Conservation (phyloP, 768 basidiomycete genomes). For the Mycena filopes region DNA sequence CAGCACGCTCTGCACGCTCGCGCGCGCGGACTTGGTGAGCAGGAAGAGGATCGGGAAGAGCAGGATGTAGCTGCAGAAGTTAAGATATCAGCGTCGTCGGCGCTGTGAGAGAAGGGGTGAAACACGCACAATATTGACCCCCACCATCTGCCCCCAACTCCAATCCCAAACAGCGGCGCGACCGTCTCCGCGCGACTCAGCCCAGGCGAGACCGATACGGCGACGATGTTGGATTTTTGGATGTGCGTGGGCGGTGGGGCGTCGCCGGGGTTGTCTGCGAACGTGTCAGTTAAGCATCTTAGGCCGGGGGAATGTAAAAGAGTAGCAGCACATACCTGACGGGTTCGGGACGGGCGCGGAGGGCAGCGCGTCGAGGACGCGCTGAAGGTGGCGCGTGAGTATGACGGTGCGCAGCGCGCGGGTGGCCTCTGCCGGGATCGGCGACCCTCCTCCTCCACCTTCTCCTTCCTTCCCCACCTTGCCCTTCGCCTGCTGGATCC, state of each 20-base stretch:
- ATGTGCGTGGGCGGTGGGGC: slow-evolving; percentile 42
- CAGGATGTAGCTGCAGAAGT: neutral
- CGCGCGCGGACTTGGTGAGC: neutral
- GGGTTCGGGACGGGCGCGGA: slow-evolving; percentile 51
- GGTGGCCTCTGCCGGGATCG: slow-evolving; percentile 70
- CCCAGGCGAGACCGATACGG: slow-evolving; percentile 80
- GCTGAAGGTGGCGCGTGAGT: slow-evolving; percentile 83
- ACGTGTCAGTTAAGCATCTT: too few species aligned
- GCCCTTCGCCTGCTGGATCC: too few species aligned
- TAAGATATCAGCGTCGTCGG: neutral
- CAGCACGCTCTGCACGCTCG: slow-evolving; percentile 7
- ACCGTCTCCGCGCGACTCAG: slow-evolving; percentile 78
- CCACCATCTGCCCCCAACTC: neutral
- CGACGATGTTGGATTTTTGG: slow-evolving; percentile 80
- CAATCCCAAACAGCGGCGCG: slow-evolving; percentile 55
- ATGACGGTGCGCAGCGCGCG: slow-evolving; percentile 71
- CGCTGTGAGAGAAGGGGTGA: slow-evolving; percentile 26
- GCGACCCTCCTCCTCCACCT: too few species aligned
- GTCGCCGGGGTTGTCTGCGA: too few species aligned
- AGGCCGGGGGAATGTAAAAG: too few species aligned
- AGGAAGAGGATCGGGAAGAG: neutral
- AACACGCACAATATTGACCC: slow-evolving; percentile 20
- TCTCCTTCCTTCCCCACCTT: too few species aligned
- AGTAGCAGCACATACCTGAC: too few species aligned
- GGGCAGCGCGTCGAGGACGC: slow-evolving; percentile 85